These are phyloP conservation scores for Aspergillus arachidicola DNA, from an alignment of 2,329 filamentous ascomycete species.

Conservation along the genomic window DNA sequence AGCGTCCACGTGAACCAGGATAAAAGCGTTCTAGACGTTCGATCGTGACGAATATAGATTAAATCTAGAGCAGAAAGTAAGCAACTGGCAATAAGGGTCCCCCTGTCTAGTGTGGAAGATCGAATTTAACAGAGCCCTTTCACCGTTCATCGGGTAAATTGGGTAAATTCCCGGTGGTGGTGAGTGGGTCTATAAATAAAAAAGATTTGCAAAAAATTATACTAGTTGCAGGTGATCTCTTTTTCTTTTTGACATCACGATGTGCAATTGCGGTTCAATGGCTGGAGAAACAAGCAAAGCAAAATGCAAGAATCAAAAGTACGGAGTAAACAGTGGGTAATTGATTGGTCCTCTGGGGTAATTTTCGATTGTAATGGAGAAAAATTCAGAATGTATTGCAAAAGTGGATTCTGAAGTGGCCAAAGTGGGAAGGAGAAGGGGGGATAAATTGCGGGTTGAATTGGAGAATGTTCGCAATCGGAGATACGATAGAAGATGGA, in stretches of 20 bases:
- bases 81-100: not conserved
- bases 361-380: not conserved
- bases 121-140: slow-evolving; percentile 6
- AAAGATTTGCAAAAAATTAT: not conserved
- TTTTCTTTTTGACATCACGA: slow-evolving; percentile 6
- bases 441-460: not conserved
- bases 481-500: not conserved
- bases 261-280: not conserved
- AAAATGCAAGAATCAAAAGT: not conserved
- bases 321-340: not conserved
- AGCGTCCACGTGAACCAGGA: not conserved
- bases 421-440: not conserved
- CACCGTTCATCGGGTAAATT: slow-evolving; percentile 14
- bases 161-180: slow-evolving; percentile 26
- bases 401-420: not conserved
- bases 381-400: not conserved
- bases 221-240: not conserved
- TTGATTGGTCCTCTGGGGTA: not conserved
- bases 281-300: not conserved
- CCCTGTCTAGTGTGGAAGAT: not conserved
- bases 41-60: not conserved
- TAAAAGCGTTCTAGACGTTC: not conserved
- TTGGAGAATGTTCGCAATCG: not conserved
- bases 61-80: not conserved
- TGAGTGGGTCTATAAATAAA: not conserved